phyloP scores from a whole-genome alignment of 305 asterid genomes.

The Petunia hybrid region DNA sequence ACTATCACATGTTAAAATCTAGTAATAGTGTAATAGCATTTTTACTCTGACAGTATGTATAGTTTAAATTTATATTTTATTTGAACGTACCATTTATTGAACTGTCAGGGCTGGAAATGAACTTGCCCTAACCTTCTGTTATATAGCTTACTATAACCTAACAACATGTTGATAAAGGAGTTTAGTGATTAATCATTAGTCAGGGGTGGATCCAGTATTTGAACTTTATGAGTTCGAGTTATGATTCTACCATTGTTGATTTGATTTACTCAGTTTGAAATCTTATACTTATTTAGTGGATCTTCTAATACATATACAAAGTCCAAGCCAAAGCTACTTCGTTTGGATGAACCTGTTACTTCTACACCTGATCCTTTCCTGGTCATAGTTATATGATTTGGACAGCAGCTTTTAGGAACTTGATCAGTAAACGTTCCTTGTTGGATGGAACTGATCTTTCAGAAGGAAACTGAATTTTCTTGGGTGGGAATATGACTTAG shows the following conservation, averaged over 20 bases:
- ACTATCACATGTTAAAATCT: too few relatives aligned
- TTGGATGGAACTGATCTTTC: not conserved
- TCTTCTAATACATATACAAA: too few relatives aligned
- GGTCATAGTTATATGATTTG: not conserved
- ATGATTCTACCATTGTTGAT: too few relatives aligned
- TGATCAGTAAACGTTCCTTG: not conserved
- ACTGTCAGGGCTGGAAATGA: not conserved
- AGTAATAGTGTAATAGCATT: too few relatives aligned
- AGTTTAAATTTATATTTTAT: not conserved
- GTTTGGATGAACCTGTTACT: too few relatives aligned
- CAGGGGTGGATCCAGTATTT: too few relatives aligned
- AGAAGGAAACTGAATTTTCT: conserved; percentile 13
- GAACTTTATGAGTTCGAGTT: too few relatives aligned
- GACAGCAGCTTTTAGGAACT: not conserved
- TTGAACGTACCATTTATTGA: not conserved
- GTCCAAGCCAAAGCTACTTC: too few relatives aligned
- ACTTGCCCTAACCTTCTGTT: not conserved
- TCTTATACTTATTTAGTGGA: too few relatives aligned
- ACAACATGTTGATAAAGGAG: conserved; percentile 5
- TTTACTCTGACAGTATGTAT: too few relatives aligned
- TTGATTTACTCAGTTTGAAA: too few relatives aligned
- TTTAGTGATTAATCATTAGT: not conserved
- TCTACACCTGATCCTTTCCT: too few relatives aligned
- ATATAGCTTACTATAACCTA: not conserved
- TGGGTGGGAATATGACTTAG: not conserved